Conservation (phyloP, 164 flowering plant genomes). For the Brasenia schreberi region DNA sequence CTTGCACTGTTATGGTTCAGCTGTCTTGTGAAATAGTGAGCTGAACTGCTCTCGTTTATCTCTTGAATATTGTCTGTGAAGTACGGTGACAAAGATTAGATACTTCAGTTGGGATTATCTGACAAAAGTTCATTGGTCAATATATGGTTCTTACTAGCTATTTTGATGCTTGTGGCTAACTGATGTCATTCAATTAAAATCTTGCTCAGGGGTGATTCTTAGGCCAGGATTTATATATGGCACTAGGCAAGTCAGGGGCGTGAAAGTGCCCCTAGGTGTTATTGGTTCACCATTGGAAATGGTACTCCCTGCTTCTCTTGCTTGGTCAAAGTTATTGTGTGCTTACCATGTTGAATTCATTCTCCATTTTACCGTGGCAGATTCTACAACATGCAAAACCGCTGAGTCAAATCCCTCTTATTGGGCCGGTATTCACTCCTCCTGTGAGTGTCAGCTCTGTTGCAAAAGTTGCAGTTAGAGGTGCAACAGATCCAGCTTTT, state of each 20-base stretch:
- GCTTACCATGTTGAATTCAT: not conserved
- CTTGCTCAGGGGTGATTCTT: constrained; percentile 60
- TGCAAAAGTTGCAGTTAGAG: constrained; percentile 80
- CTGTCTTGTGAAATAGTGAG: too few relatives aligned
- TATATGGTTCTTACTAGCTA: too few relatives aligned
- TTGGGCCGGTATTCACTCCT: constrained; percentile 74
- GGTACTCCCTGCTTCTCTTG: constrained; percentile 32
- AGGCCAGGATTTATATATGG: constrained; percentile 96
- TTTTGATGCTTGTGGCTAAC: too few relatives aligned
- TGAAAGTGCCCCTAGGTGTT: constrained; percentile 72
- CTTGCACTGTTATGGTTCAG: too few relatives aligned
- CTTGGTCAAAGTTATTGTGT: not conserved
- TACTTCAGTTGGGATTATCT: too few relatives aligned
- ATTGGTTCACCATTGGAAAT: constrained; percentile 89
- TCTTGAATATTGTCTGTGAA: too few relatives aligned
- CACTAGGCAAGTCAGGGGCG: constrained; percentile 75
- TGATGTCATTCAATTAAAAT: not conserved
- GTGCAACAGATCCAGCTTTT: constrained; percentile 85
- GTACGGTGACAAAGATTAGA: too few relatives aligned
- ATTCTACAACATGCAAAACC: constrained; percentile 71
- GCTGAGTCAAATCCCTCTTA: constrained; percentile 57
- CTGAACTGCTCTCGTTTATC: too few relatives aligned
- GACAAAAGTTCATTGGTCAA: too few relatives aligned
- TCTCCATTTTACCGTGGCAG: constrained; percentile 20
- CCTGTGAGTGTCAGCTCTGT: constrained; percentile 75